Evolutionary conservation across 345 rosid species (phyloP), one percentile per base, ranked within the genome.

Genomic region (Dipteronia sinensis): DNA sequence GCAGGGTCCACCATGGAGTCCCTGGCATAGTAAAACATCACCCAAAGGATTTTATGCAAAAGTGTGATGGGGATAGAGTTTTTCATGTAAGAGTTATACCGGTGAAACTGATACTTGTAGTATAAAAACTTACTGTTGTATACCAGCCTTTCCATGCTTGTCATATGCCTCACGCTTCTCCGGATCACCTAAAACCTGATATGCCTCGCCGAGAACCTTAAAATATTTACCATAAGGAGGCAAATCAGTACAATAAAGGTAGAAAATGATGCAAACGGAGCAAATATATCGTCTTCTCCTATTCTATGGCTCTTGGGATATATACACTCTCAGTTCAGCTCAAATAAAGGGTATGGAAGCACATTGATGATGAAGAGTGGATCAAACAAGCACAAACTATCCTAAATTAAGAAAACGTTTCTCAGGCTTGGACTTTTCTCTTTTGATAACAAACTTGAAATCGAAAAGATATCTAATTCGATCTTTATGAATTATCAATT

Each of bases 141-240:
- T 70, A 68, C 95, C 98, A 70, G 84, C 92, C 88, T 93, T 96
- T 71, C 99, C 99, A 83, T 81, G 70, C 77, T 86, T 93, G 86
- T 96, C 92, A 82, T 94, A 96, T 55, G 93, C 88, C 76, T 84
- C 88, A 71, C 98, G 98, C 81, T 93, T 94, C 76, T 87, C 92
- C 0, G 98, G 95, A 86, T 97, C 98, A 78, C 98, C 89, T 73
- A 97, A 79, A 46, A 97, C 86, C 86, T 94, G 98, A 81, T 94
- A 96, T 23, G 99, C 98, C 88, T 97, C 98, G 31, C 98, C 97
- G 68, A 96, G 97, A 76, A 77, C 86, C 99, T 96, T 83, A 63
- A 82, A 17, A 84, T 46, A 71, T n/a, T 75, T 4, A 23, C 34
- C 71, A 76, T 63, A 79, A 75, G 44, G 27, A 76, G 2, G 53